These are phyloP conservation scores for Solanum rostratum DNA, from an alignment of 257 asterid species.

Conservation along the genomic window DNA sequence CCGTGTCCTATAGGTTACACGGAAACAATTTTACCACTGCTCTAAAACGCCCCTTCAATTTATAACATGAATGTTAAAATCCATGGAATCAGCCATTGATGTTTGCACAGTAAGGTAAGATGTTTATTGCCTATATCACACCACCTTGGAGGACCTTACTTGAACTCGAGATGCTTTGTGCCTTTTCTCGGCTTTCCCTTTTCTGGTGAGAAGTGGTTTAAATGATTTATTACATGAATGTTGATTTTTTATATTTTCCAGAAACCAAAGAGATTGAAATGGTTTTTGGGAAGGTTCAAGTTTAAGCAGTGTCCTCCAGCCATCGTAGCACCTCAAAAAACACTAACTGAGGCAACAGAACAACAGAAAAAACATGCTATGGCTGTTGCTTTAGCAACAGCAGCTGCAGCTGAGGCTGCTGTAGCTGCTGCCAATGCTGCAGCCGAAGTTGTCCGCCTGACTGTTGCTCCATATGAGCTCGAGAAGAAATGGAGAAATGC, in stretches of 20 bases:
- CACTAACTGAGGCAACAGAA: conserved; percentile 43
- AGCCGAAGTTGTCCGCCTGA: conserved; percentile 74
- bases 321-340: conserved; percentile 38
- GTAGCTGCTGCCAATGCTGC: conserved; percentile 91
- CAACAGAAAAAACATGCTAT: conserved; percentile 60
- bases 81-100: not conserved
- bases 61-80: not conserved
- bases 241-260: not conserved
- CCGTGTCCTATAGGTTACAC: not conserved
- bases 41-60: not conserved
- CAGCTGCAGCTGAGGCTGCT: conserved; percentile 89
- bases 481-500: conserved; percentile 22
- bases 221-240: not conserved
- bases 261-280: conserved; percentile 50
- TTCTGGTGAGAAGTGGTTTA: not conserved
- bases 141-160: too few relatives aligned
- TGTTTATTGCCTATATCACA: not conserved
- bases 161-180: not conserved
- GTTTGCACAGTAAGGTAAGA: not conserved
- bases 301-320: conserved; percentile 44
- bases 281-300: conserved; percentile 41
- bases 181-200: not conserved
- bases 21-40: not conserved
- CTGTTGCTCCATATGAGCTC: conserved; percentile 23
- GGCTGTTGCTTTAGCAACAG: conserved; percentile 71